A percentile compares a stretch with the other conserved stretches of the same genome.
Conservation (phyloP, 2,329 filamentous ascomycete genomes). For the Cytospora chrysosperma region DNA sequence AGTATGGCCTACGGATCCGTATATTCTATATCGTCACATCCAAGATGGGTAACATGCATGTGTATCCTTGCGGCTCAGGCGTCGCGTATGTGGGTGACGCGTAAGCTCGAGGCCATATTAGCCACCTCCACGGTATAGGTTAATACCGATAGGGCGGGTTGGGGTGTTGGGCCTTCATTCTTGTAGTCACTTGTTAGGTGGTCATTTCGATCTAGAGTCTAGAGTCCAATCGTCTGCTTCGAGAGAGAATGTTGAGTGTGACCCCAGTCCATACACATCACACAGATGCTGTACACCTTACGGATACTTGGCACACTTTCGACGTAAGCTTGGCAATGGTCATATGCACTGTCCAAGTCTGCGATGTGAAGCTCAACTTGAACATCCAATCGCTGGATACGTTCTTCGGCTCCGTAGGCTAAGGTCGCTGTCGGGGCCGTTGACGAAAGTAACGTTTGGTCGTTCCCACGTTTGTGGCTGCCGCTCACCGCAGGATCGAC, state of each 20-base stretch:
- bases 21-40: no score
- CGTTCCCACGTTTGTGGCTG: not conserved
- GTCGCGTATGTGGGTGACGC: no score
- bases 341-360: not conserved
- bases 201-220: not conserved
- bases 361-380: not conserved
- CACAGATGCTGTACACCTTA: not conserved
- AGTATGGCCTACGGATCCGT: no score
- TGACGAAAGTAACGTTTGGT: not conserved
- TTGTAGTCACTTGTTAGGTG: not conserved
- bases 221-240: no score
- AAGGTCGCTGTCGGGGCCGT: not conserved
- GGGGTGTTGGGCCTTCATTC: no score
- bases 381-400: not conserved
- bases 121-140: no score
- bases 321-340: not conserved
- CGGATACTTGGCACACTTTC: not conserved
- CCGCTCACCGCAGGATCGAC: not conserved
- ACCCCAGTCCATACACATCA: no score
- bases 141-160: no score
- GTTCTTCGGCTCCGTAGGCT: not conserved
- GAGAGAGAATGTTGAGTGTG: not conserved
- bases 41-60: no score
- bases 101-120: no score
- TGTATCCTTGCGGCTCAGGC: no score